Conservation (phyloP, 1,139 yeast species). For the Protomyces macrosporus region DNA sequence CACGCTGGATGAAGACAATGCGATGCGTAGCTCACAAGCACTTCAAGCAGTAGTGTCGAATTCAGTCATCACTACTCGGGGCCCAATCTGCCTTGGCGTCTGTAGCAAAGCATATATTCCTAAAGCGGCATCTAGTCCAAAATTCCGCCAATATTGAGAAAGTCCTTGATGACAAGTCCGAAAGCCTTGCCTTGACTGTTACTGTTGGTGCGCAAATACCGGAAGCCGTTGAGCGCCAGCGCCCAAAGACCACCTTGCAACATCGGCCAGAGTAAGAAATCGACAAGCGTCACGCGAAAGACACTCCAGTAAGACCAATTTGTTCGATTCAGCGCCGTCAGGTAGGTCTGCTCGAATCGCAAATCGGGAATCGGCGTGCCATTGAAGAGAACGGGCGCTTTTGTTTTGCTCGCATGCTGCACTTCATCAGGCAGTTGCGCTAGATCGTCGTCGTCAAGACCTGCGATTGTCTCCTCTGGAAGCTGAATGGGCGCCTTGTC, state of each 20-base stretch:
- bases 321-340: conserved; percentile 17
- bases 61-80: too few species aligned
- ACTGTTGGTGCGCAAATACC: conserved; percentile 13
- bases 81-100: background rate
- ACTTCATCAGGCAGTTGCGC: conserved; percentile 2
- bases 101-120: too few species aligned
- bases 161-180: conserved; percentile 10
- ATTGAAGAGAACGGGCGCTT: conserved; percentile 2
- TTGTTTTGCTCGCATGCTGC: background rate
- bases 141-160: conserved; percentile 19
- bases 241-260: conserved; percentile 10
- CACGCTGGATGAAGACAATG: too few species aligned
- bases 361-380: conserved; percentile 20
- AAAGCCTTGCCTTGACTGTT: conserved; percentile 16
- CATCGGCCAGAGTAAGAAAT: conserved; percentile 21
- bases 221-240: conserved; percentile 13
- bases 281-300: conserved; percentile 11
- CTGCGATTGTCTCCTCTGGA: background rate
- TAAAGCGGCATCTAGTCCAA: background rate
- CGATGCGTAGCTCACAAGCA: too few species aligned
- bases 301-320: conserved; percentile 6
- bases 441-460: background rate
- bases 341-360: conserved; percentile 21
- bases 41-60: too few species aligned
- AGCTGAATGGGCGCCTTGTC: conserved; percentile 6